Evolutionary conservation across 2,329 filamentous ascomycete species (phyloP).

Genomic region (Pseudonectria foliicola): DNA sequence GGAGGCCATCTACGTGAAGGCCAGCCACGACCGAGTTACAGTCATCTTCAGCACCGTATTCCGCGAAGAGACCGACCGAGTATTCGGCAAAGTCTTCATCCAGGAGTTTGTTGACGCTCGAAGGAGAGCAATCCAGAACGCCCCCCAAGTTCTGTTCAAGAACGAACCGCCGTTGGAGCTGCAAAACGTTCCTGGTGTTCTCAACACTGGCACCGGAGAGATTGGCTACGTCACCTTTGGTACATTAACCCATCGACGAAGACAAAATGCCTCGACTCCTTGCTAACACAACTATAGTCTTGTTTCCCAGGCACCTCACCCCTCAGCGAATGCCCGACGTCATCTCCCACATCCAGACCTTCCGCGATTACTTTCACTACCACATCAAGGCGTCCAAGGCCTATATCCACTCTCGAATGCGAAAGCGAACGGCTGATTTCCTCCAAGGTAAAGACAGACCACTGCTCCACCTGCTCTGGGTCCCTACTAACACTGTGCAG

Average conservation of each 20-base stretch:
- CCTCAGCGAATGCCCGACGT: conserved; percentile 85
- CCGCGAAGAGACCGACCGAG: conserved; percentile 91
- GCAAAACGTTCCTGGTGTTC: conserved; percentile 77
- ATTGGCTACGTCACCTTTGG: conserved; percentile 98
- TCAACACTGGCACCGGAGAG: conserved; percentile 68
- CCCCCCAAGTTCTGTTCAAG: conserved; percentile 92
- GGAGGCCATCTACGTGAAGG: conserved; percentile 98
- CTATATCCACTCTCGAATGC: conserved; percentile 98
- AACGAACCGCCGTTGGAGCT: conserved; percentile 92
- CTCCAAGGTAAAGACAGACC: conserved; percentile 67
- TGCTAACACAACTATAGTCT: conserved; percentile 48
- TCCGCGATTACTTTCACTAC: conserved; percentile 99
- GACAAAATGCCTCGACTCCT: not conserved
- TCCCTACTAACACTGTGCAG: conserved; percentile 40
- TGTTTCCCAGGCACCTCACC: conserved; percentile 92
- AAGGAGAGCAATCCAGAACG: conserved; percentile 93
- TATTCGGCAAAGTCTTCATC: conserved; percentile 97
- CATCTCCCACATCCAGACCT: conserved; percentile 98
- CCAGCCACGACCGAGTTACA: conserved; percentile 92
- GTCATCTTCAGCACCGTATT: conserved; percentile 99
- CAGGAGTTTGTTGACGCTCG: conserved; percentile 98
- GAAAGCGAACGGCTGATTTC: conserved; percentile 95
- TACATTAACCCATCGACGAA: conserved; percentile 34
- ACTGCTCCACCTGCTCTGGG: not conserved
- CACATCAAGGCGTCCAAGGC: conserved; percentile 99